Percentiles rank a stretch among this genome's conserved stretches.
Evolutionary conservation across 768 basidiomycete species (phyloP).

Genomic region (Psilocybe cyanescens): DNA sequence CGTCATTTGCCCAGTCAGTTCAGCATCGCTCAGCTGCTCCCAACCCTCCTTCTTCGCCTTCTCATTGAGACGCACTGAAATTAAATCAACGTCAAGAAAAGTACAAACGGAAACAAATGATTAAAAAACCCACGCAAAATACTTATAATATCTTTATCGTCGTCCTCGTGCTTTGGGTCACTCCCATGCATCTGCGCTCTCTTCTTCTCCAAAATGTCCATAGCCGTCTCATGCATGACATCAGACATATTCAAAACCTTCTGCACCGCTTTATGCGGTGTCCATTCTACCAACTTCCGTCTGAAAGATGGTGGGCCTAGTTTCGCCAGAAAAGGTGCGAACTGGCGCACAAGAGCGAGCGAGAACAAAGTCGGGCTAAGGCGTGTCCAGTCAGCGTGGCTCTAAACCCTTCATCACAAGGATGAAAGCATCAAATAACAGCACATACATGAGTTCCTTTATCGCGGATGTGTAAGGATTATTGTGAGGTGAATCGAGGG

Average conservation of each 20-base stretch:
- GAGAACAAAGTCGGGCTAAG: constrained; percentile 48
- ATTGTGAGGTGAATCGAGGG: constrained; percentile 32
- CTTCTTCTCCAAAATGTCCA: constrained; percentile 42
- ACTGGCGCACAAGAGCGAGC: constrained; percentile 47
- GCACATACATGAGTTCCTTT: constrained; percentile 46
- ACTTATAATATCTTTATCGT: constrained; percentile 53
- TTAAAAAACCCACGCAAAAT: constrained; percentile 41
- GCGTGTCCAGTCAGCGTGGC: too few relatives aligned
- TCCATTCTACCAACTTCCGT: constrained; percentile 32
- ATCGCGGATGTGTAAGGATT: constrained; percentile 49
- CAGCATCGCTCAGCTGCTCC: constrained; percentile 44
- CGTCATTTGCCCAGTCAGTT: constrained; percentile 56
- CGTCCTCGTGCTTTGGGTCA: constrained; percentile 14
- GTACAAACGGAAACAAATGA: not conserved
- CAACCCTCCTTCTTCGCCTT: constrained; percentile 24
- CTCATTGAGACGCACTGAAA: constrained; percentile 36
- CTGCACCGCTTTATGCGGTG: constrained; percentile 2
- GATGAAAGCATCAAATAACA: too few relatives aligned
- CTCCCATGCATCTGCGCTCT: constrained; percentile 28
- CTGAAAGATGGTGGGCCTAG: constrained; percentile 47
- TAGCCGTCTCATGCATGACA: constrained; percentile 1
- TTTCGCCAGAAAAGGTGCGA: constrained; percentile 46
- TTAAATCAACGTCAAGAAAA: constrained; percentile 1
- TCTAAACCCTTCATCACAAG: too few relatives aligned
- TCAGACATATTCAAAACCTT: constrained; percentile 5